phyloP scores from a whole-genome alignment of 1,284 basidiomycete species.

The Ganoderma sinense region DNA sequence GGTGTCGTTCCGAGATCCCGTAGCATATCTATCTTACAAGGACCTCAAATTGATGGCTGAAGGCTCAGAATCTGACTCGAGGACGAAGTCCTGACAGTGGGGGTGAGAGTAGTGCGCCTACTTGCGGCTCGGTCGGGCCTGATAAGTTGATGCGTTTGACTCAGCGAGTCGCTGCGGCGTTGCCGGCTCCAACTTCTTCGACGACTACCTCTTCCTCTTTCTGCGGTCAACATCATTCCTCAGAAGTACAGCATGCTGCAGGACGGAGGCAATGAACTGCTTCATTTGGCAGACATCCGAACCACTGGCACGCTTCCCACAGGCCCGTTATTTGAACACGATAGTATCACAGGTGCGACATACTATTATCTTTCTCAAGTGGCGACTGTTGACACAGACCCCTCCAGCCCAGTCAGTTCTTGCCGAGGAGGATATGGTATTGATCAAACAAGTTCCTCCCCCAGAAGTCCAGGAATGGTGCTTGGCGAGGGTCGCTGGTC shows the following conservation, averaged over 20 bases:
- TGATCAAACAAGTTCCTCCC: not conserved
- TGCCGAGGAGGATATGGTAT: not conserved
- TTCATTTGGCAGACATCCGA: not conserved
- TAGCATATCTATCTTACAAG: too few relatives aligned
- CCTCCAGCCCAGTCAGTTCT: not conserved
- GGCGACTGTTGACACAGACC: not conserved
- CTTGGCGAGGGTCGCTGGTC: not conserved
- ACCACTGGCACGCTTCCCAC: not conserved
- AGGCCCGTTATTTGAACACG: not conserved
- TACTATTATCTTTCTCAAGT: not conserved
- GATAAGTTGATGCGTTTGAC: slow-evolving; percentile 85
- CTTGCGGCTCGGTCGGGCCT: too few relatives aligned
- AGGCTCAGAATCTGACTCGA: too few relatives aligned
- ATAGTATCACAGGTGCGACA: not conserved
- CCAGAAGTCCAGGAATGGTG: not conserved
- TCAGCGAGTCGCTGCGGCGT: too few relatives aligned
- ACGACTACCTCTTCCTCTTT: too few relatives aligned
- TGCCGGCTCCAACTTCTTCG: too few relatives aligned
- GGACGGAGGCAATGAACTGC: not conserved
- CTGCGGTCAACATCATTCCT: slow-evolving; percentile 44
- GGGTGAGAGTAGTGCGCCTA: too few relatives aligned
- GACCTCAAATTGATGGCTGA: too few relatives aligned
- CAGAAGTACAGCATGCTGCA: not conserved
- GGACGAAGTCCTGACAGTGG: too few relatives aligned
- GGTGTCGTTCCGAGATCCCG: too few relatives aligned